A percentile compares a stretch with the other conserved stretches of the same genome.
Evolutionary conservation across 2,329 filamentous ascomycete species (phyloP).

Genomic region (Cryphonectria naterciae): DNA sequence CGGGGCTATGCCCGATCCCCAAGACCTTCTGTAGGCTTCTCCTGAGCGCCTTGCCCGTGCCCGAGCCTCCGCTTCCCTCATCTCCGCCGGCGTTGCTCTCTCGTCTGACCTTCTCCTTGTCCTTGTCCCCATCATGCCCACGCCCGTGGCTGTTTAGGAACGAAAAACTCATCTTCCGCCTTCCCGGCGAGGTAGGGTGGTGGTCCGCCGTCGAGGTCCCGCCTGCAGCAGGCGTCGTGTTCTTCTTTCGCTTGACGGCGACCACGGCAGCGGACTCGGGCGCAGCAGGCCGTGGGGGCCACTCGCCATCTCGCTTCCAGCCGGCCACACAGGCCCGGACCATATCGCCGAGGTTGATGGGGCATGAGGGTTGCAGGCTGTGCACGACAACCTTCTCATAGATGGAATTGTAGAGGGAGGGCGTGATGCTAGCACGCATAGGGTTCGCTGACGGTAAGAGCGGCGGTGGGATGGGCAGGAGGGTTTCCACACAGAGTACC

Average conservation of each 20-base stretch:
- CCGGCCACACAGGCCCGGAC: conserved; percentile 80
- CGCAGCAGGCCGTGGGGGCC: conserved; percentile 71
- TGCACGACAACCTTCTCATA: conserved; percentile 89
- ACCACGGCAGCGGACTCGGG: conserved; percentile 48
- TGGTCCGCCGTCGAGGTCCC: conserved; percentile 17
- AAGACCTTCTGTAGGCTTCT: conserved; percentile 52
- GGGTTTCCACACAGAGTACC: conserved; percentile 58
- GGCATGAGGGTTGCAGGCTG: conserved; percentile 79
- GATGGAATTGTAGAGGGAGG: conserved; percentile 76
- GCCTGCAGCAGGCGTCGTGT: conserved; percentile 27
- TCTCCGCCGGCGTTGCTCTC: conserved; percentile 25
- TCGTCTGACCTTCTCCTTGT: conserved; percentile 25
- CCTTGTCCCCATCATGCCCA: conserved; percentile 19
- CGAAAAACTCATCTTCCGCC: conserved; percentile 34
- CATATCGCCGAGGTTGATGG: conserved; percentile 85
- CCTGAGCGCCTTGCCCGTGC: conserved; percentile 46
- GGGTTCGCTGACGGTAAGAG: conserved; percentile 75
- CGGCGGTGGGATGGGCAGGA: conserved; percentile 74
- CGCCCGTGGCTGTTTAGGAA: conserved; percentile 28
- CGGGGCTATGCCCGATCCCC: conserved; percentile 41
- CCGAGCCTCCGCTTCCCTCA: conserved; percentile 22
- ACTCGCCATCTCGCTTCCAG: conserved; percentile 92
- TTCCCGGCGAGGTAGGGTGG: neutral
- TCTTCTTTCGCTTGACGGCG: conserved; percentile 46
- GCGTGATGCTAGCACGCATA: conserved; percentile 76